Conservation (phyloP, 2,329 filamentous ascomycete genomes). For the Apiospora marii region DNA sequence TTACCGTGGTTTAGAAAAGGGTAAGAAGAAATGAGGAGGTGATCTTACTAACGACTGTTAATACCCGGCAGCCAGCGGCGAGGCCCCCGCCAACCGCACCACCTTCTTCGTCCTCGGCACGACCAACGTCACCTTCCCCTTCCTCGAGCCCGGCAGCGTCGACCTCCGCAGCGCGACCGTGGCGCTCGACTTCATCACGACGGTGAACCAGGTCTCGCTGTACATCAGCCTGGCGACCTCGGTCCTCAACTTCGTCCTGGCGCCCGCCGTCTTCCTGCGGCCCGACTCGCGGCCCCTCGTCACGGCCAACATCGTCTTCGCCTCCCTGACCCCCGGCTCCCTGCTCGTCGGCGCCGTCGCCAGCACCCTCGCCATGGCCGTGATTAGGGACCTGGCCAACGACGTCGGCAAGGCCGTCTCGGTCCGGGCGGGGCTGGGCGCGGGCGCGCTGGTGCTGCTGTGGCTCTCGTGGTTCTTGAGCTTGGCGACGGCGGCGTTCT, state of each 20-base stretch:
- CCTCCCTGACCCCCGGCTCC: neutral
- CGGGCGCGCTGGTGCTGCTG: neutral
- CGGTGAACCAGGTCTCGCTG: neutral
- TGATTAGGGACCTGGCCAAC: neutral
- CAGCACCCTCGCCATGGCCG: neutral
- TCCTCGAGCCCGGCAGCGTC: slow-evolving; percentile 17
- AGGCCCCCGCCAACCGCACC: neutral
- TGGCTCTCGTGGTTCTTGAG: slow-evolving; percentile 8
- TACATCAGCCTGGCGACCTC: slow-evolving; percentile 12
- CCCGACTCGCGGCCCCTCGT: neutral
- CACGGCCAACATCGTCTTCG: slow-evolving; percentile 1
- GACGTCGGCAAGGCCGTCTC: slow-evolving; percentile 3
- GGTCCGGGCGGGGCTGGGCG: neutral
- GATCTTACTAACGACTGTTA: too few relatives aligned
- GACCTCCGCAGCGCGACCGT: neutral
- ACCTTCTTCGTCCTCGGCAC: slow-evolving; percentile 2
- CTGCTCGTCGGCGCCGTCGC: neutral
- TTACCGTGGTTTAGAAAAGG: too few relatives aligned
- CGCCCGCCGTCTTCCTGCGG: neutral
- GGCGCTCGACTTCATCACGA: slow-evolving; percentile 18
- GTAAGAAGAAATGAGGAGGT: neutral
- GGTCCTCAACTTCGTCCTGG: slow-evolving; percentile 2
- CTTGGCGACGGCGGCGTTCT: neutral
- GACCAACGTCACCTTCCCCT: slow-evolving; percentile 21
- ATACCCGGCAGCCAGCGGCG: neutral